Conservation (phyloP, 768 basidiomycete species). For the Trametes cinnabarina region DNA sequence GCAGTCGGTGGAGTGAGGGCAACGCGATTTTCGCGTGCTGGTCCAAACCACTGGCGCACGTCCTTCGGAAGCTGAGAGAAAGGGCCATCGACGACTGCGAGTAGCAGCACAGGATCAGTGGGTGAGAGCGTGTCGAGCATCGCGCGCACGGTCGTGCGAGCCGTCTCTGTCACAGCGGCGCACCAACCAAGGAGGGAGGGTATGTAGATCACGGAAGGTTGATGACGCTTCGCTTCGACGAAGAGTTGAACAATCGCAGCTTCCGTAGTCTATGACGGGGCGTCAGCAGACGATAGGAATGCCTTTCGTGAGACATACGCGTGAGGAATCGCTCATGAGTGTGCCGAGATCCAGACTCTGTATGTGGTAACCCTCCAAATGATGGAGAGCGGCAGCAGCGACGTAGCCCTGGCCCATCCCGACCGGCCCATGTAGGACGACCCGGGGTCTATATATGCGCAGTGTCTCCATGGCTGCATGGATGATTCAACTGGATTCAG, state of each 20-base stretch:
- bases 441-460: slow-evolving; percentile 85
- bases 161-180: slow-evolving; percentile 76
- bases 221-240: slow-evolving; percentile 94
- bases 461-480: slow-evolving; percentile 83
- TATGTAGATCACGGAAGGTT: slow-evolving; percentile 94
- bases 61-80: slow-evolving; percentile 72
- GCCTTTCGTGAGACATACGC: slow-evolving; percentile 51
- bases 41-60: slow-evolving; percentile 90
- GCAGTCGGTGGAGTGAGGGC: slow-evolving; percentile 50
- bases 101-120: slow-evolving; percentile 88
- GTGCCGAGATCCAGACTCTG: slow-evolving; percentile 91
- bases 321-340: slow-evolving; percentile 82
- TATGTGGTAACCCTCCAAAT: slow-evolving; percentile 93
- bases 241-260: slow-evolving; percentile 94
- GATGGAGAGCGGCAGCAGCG: slow-evolving; percentile 88
- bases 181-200: slow-evolving; percentile 88
- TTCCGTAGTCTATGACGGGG: slow-evolving; percentile 66
- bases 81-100: slow-evolving; percentile 83
- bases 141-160: slow-evolving; percentile 80
- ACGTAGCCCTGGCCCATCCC: slow-evolving; percentile 94
- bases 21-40: slow-evolving; percentile 72
- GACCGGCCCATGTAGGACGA: slow-evolving; percentile 71
- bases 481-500: slow-evolving; percentile 12
- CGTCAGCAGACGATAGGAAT: neutral
- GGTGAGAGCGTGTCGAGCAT: slow-evolving; percentile 91